Conservation (phyloP, 176 grass and related monocot genomes). For the Bothriochloa decipiens region DNA sequence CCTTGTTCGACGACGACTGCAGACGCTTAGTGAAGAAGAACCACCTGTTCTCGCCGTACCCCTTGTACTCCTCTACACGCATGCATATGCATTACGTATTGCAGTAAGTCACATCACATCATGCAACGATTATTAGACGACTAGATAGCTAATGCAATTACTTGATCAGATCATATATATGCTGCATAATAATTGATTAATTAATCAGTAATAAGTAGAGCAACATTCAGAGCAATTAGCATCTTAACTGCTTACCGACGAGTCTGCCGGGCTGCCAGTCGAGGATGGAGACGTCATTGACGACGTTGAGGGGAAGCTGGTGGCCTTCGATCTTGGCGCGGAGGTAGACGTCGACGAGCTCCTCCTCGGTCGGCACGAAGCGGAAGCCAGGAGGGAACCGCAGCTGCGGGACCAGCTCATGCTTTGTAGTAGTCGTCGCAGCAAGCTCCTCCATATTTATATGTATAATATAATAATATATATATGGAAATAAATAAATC, state of each 20-base stretch:
- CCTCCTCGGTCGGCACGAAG: slow-evolving; percentile 21
- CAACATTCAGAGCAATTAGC: not conserved
- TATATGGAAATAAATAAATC: not conserved
- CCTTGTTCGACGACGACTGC: slow-evolving; percentile 7
- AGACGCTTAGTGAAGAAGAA: slow-evolving; percentile 31
- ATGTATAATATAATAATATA: too few species aligned
- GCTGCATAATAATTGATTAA: too few species aligned
- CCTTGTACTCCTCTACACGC: slow-evolving; percentile 11
- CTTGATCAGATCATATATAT: too few species aligned
- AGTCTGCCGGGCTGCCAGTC: not conserved
- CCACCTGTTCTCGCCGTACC: slow-evolving; percentile 28
- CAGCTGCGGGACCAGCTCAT: slow-evolving; percentile 34
- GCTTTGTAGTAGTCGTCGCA: not conserved
- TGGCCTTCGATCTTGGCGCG: slow-evolving; percentile 40
- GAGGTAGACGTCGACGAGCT: slow-evolving; percentile 44
- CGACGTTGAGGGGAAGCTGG: not conserved
- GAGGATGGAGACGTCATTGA: slow-evolving; percentile 36
- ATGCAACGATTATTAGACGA: too few species aligned
- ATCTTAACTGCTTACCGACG: slow-evolving; percentile 19
- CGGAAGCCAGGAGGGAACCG: slow-evolving; percentile 18
- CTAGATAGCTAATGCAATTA: too few species aligned
- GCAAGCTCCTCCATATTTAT: not conserved
- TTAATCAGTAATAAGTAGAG: too few species aligned
- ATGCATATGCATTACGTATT: not conserved
- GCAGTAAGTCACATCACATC: not conserved